phyloP scores from a whole-genome alignment of 2,329 filamentous ascomycete species.

The Epichloe coenophiala region DNA sequence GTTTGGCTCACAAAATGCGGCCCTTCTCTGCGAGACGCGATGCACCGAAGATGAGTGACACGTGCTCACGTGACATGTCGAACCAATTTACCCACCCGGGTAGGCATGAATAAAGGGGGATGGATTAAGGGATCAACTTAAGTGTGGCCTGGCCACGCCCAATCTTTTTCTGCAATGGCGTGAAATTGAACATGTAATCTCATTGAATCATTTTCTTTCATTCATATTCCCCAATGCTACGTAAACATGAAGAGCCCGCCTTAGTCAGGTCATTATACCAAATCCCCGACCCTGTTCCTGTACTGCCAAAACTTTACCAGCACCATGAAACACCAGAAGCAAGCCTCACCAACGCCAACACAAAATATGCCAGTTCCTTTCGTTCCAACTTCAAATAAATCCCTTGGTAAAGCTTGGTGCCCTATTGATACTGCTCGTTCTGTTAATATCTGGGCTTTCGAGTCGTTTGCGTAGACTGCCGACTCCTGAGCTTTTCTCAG shows the following conservation, averaged over 20 bases:
- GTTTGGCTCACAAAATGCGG: background rate
- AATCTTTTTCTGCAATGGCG: too few relatives aligned
- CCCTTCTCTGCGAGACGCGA: background rate
- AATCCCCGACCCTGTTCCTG: background rate
- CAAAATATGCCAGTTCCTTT: background rate
- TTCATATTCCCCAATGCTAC: slow-evolving; percentile 6
- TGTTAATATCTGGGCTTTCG: slow-evolving; percentile 36
- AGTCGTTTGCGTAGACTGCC: slow-evolving; percentile 27
- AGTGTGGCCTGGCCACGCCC: too few relatives aligned
- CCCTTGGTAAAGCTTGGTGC: slow-evolving; percentile 62
- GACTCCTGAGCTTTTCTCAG: slow-evolving; percentile 42
- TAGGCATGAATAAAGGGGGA: too few relatives aligned
- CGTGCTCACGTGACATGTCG: slow-evolving; percentile 5
- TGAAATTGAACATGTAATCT: background rate
- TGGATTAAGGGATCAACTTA: too few relatives aligned
- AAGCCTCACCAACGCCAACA: background rate
- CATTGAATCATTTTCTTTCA: slow-evolving; percentile 7
- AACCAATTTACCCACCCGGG: background rate
- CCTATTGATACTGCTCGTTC: slow-evolving; percentile 52
- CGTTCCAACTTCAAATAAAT: slow-evolving; percentile 27
- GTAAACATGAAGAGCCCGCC: slow-evolving; percentile 5
- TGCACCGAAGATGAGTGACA: background rate
- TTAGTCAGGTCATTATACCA: slow-evolving; percentile 4
- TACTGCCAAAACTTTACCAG: background rate
- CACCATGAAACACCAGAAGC: background rate